Percentiles rank a stretch among this genome's conserved stretches.
These are phyloP conservation scores for Aspergillus transmontanensis DNA, from an alignment of 2,329 filamentous ascomycete species.

Conservation along the genomic window DNA sequence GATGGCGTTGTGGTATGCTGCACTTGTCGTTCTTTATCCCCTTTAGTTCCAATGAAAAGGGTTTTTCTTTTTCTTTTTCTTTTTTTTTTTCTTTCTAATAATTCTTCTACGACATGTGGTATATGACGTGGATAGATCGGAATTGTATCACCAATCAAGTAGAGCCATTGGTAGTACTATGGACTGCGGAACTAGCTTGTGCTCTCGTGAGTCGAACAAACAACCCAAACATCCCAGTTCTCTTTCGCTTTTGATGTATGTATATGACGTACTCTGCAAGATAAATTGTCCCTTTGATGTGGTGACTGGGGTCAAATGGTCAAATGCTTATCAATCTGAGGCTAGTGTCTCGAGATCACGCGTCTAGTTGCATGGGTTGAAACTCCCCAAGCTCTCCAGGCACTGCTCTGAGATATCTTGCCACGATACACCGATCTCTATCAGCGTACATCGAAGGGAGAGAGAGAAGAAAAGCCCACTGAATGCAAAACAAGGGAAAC, in stretches of 20 bases:
- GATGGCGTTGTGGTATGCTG: background rate
- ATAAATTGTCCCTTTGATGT: background rate
- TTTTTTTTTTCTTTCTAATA: background rate
- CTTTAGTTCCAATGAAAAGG: background rate
- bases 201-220: background rate
- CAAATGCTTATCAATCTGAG: background rate
- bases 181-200: background rate
- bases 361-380: background rate
- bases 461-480: background rate
- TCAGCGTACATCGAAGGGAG: background rate
- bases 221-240: background rate
- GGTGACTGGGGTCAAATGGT: background rate
- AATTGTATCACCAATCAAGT: background rate
- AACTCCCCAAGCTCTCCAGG: background rate
- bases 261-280: background rate
- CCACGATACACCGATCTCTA: background rate
- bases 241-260: background rate
- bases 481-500: background rate
- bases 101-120: background rate
- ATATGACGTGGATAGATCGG: background rate
- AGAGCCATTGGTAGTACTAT: background rate
- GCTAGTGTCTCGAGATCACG: background rate
- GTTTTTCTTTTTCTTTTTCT: background rate
- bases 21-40: background rate
- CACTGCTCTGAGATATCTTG: background rate